Percentiles rank a stretch among this genome's conserved stretches.
phyloP scores from a whole-genome alignment of 1,284 basidiomycete genomes.

The Apiotrichum veenhuisii region DNA sequence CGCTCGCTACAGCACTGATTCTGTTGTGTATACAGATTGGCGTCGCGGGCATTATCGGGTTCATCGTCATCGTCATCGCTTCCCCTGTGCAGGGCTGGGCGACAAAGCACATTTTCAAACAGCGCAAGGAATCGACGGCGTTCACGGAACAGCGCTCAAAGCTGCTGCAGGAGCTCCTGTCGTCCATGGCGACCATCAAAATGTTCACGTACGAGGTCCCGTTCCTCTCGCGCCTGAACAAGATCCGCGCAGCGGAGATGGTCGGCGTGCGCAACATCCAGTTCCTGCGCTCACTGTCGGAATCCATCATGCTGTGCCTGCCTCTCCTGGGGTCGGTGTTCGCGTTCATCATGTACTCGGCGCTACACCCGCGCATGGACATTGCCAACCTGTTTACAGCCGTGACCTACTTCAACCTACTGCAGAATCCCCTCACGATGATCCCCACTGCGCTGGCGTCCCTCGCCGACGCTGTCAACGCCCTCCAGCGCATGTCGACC shows the following conservation, averaged over 20 bases:
- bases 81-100: slow-evolving; percentile 66
- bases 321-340: slow-evolving; percentile 66
- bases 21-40: slow-evolving; percentile 56
- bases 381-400: slow-evolving; percentile 63
- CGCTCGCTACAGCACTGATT: slow-evolving; percentile 40
- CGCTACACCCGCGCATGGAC: slow-evolving; percentile 58
- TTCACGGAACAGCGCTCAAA: slow-evolving; percentile 81
- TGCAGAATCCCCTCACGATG: slow-evolving; percentile 66
- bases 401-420: slow-evolving; percentile 64
- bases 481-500: slow-evolving; percentile 55
- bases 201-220: slow-evolving; percentile 68
- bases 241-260: slow-evolving; percentile 41
- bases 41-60: slow-evolving; percentile 70
- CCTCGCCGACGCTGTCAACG: slow-evolving; percentile 63
- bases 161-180: slow-evolving; percentile 70
- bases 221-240: slow-evolving; percentile 59
- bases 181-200: slow-evolving; percentile 69
- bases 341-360: slow-evolving; percentile 68
- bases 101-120: slow-evolving; percentile 64
- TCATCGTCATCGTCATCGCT: slow-evolving; percentile 65
- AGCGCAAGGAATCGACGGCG: slow-evolving; percentile 59
- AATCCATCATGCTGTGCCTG: slow-evolving; percentile 37
- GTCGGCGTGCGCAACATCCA: slow-evolving; percentile 60
- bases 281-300: slow-evolving; percentile 60
- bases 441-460: slow-evolving; percentile 63